These are phyloP conservation scores for Gracilaria gracilis DNA, from an alignment of 23 red algal genomes.

Conservation along the genomic window DNA sequence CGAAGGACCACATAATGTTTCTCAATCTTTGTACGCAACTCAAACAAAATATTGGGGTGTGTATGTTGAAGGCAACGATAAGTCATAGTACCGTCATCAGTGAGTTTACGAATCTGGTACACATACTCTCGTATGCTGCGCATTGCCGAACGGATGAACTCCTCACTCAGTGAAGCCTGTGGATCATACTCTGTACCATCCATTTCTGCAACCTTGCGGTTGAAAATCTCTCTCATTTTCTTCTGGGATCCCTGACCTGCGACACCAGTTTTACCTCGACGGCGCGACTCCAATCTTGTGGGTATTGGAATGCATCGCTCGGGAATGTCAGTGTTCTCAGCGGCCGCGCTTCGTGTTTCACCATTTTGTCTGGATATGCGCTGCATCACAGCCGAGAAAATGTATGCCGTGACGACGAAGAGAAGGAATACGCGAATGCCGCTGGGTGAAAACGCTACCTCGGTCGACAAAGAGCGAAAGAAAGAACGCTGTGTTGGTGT, in stretches of 20 bases:
- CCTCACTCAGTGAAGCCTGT: background rate
- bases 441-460: too few species aligned
- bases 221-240: constrained; percentile 24
- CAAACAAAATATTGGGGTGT: background rate
- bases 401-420: too few species aligned
- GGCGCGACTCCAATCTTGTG: background rate
- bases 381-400: too few species aligned
- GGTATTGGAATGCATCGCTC: background rate
- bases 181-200: background rate
- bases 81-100: background rate
- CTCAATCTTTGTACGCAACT: background rate
- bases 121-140: background rate
- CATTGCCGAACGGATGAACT: background rate
- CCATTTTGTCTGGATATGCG: too few species aligned
- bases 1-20: background rate
- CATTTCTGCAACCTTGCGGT: background rate
- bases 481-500: too few species aligned
- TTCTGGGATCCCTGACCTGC: background rate
- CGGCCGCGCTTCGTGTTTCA: too few species aligned
- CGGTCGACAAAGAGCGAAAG: too few species aligned
- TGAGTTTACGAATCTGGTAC: background rate
- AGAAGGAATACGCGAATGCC: too few species aligned
- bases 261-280: background rate
- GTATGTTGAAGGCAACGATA: background rate
- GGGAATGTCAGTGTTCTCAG: too few species aligned